phyloP scores from a whole-genome alignment of 2,329 filamentous ascomycete genomes.

The Ceratocystis papillata region DNA sequence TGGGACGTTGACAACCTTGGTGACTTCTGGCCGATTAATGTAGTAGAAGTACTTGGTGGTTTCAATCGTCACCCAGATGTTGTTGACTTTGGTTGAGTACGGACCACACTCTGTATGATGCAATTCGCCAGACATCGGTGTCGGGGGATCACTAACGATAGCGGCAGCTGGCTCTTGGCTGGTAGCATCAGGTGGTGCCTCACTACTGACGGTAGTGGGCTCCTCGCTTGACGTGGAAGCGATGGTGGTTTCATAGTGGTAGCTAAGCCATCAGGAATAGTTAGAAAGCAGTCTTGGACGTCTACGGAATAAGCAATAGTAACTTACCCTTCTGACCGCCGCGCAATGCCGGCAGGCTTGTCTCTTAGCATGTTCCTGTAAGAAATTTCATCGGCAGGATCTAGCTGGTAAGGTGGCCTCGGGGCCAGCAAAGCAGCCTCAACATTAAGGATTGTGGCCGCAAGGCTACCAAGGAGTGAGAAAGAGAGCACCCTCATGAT shows the following conservation, averaged over 20 bases:
- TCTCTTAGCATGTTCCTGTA: not conserved
- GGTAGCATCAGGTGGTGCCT: not conserved
- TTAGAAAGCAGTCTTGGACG: not conserved
- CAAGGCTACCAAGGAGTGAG: not conserved
- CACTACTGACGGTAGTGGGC: not conserved
- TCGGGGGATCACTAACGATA: not conserved
- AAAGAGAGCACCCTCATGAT: not conserved
- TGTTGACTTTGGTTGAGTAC: constrained; percentile 19
- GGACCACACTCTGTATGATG: constrained; percentile 19
- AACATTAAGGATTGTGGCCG: not conserved
- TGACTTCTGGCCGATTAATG: constrained; percentile 26
- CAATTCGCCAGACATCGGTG: constrained; percentile 10
- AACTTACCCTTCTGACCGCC: constrained; percentile 5
- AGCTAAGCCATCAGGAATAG: not conserved
- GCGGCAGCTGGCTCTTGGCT: not conserved
- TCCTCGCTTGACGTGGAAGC: not conserved
- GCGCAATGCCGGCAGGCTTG: not conserved
- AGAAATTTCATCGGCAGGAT: not conserved
- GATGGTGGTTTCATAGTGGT: not conserved
- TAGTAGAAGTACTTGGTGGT: constrained; percentile 24
- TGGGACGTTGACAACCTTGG: constrained; percentile 3
- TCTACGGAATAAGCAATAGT: too few species aligned
- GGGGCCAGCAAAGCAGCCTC: constrained; percentile 11
- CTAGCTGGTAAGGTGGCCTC: not conserved
- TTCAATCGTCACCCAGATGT: constrained; percentile 25